These are phyloP conservation scores for Coniferiporia sulphurascens DNA, from an alignment of 1,284 basidiomycete genomes.

Conservation along the genomic window DNA sequence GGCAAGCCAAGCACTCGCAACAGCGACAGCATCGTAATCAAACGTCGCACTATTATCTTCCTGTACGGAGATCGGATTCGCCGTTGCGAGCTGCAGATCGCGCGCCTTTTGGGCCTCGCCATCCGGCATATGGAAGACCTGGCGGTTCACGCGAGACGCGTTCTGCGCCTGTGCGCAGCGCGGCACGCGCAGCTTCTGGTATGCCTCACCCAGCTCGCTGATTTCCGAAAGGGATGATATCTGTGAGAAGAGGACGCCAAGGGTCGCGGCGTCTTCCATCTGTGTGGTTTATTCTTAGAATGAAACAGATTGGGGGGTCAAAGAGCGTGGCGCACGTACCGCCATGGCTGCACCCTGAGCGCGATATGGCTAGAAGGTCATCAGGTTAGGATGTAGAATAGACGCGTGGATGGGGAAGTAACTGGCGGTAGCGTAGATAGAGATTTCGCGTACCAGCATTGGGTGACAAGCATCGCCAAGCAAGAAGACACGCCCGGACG, in stretches of 20 bases:
- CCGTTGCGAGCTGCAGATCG: slow-evolving; percentile 4
- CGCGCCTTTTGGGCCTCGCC: slow-evolving; percentile 15
- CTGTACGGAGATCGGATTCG: neutral
- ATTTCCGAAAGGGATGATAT: slow-evolving; percentile 12
- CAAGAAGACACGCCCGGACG: slow-evolving; percentile 19
- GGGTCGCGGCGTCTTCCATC: slow-evolving; percentile 24
- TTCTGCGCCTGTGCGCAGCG: slow-evolving; percentile 13
- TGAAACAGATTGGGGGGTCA: neutral
- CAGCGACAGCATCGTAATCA: neutral
- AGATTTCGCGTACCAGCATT: slow-evolving; percentile 18
- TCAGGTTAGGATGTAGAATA: no score
- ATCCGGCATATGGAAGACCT: slow-evolving; percentile 15
- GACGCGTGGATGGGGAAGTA: neutral
- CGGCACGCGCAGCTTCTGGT: slow-evolving; percentile 6
- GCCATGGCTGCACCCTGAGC: slow-evolving; percentile 28
- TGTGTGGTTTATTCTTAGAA: neutral
- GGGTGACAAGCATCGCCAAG: slow-evolving; percentile 25
- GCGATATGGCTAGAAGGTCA: slow-evolving; percentile 22
- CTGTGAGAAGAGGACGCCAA: slow-evolving; percentile 24
- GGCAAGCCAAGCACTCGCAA: neutral
- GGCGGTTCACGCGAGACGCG: slow-evolving; percentile 7
- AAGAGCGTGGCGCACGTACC: slow-evolving; percentile 13
- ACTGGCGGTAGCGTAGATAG: neutral
- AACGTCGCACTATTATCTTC: neutral
- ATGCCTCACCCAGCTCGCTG: slow-evolving; percentile 6